A percentile compares a stretch with the other conserved stretches of the same genome.
Conservation (phyloP, 1,284 basidiomycete species). For the Fomes fomentarius region DNA sequence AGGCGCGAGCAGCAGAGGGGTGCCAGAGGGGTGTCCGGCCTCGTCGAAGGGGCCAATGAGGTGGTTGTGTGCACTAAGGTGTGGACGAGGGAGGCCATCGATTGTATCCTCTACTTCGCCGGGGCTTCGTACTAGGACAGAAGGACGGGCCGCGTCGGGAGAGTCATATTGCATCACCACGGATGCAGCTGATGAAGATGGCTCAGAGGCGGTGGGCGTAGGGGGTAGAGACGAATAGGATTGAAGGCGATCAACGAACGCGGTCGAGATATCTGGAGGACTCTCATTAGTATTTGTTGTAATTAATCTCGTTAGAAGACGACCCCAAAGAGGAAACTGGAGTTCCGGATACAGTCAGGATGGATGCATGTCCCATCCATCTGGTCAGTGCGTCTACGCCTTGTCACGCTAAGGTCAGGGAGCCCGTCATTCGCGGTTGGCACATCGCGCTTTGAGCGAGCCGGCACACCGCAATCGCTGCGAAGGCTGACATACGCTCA, state of each 20-base stretch:
- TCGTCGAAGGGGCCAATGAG: slow-evolving; percentile 2
- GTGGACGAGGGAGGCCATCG: background rate
- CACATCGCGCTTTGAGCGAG: too few species aligned
- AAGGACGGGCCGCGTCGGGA: background rate
- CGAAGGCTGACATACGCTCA: too few species aligned
- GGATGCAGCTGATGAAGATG: slow-evolving; percentile 20
- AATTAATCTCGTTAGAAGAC: too few species aligned
- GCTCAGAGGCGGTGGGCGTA: slow-evolving; percentile 37
- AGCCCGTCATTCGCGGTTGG: too few species aligned
- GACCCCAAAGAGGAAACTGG: too few species aligned
- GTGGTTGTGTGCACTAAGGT: background rate
- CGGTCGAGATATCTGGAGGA: slow-evolving; percentile 64
- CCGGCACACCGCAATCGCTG: too few species aligned
- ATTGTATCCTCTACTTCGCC: slow-evolving; percentile 2
- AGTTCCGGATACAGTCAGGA: too few species aligned
- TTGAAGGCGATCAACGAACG: slow-evolving; percentile 70
- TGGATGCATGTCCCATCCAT: too few species aligned
- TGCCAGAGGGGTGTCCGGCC: slow-evolving; percentile 8
- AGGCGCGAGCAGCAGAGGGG: slow-evolving; percentile 17
- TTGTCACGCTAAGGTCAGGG: too few species aligned
- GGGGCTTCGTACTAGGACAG: slow-evolving; percentile 8
- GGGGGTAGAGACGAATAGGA: slow-evolving; percentile 56
- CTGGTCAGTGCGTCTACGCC: too few species aligned
- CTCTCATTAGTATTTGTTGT: background rate
- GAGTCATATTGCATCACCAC: slow-evolving; percentile 10